Conservation (phyloP, 192 early-diverging fungal genomes). For the Linnemannia hyalina region DNA sequence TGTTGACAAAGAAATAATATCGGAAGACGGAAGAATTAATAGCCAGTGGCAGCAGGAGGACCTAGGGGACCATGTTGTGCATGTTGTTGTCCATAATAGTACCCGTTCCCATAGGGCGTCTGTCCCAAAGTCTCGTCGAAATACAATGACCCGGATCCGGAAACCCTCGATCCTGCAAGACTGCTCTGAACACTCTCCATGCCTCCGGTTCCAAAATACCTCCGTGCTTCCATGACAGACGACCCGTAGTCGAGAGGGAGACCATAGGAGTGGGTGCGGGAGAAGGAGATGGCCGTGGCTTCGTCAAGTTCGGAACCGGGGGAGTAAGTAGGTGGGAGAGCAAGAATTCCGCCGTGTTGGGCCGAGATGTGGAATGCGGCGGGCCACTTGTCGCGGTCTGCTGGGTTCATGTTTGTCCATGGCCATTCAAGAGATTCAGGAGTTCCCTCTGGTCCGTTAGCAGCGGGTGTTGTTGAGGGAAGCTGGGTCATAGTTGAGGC, state of each 20-base stretch:
- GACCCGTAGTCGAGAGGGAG: background rate
- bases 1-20: too few species aligned
- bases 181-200: background rate
- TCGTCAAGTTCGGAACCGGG: background rate
- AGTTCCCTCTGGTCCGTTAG: background rate
- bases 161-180: background rate
- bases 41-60: background rate
- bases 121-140: slow-evolving; percentile 11
- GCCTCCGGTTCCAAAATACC: background rate
- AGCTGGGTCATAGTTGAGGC: background rate
- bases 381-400: background rate
- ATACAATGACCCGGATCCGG: background rate
- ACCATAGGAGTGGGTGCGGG: background rate
- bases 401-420: slow-evolving; percentile 2
- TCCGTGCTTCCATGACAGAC: background rate
- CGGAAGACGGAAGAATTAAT: background rate
- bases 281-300: background rate
- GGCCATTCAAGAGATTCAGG: background rate
- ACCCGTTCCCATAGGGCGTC: slow-evolving; percentile 4
- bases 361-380: background rate
- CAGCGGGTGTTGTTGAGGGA: background rate
- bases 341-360: background rate
- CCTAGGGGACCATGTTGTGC: background rate
- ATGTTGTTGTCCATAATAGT: background rate
- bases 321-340: background rate